Conservation (phyloP, 805 yeast genomes). For the Komagataella ulmi region DNA sequence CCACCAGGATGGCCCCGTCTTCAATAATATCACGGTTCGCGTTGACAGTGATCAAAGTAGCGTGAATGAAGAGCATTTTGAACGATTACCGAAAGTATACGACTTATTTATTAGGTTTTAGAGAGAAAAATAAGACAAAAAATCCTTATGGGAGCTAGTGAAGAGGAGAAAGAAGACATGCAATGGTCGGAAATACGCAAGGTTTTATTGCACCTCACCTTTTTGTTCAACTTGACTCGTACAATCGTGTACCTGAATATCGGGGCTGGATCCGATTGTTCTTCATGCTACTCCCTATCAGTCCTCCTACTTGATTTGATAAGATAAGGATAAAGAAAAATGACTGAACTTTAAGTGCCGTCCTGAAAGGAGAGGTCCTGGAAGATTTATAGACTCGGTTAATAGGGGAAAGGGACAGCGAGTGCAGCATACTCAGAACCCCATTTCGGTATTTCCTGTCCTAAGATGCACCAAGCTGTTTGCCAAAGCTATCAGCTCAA, state of each 20-base stretch:
- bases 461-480: neutral
- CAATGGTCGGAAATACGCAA: neutral
- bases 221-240: neutral
- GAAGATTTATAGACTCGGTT: neutral
- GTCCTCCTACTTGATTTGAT: neutral
- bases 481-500: neutral
- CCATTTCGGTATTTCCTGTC: neutral
- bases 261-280: too few relatives aligned
- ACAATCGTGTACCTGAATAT: too few relatives aligned
- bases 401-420: too few relatives aligned
- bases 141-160: neutral
- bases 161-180: neutral
- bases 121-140: neutral
- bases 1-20: neutral
- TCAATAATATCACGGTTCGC: neutral
- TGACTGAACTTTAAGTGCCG: neutral
- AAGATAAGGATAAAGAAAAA: neutral
- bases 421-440: neutral
- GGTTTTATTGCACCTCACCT: too few relatives aligned
- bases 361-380: neutral
- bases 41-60: neutral
- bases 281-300: neutral
- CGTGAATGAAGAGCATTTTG: neutral
- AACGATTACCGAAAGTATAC: neutral
- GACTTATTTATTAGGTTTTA: neutral